A percentile compares a stretch with the other conserved stretches of the same genome.
Evolutionary conservation across 176 grass and related monocot species (phyloP).

Genomic region (Oryza nivara): DNA sequence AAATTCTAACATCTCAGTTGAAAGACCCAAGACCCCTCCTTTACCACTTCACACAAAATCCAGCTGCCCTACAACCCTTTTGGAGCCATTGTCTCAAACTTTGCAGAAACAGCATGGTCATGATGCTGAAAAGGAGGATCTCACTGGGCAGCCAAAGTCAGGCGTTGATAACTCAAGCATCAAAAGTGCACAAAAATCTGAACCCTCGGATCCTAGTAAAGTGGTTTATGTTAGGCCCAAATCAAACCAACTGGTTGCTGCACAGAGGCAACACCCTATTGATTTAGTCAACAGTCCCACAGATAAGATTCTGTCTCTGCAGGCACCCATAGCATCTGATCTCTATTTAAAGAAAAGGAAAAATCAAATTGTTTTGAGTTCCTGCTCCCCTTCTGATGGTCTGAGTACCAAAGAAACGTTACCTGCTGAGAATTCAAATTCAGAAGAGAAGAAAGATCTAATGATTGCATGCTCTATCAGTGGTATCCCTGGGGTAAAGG

Average conservation of each 20-base stretch:
- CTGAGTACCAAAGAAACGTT: constrained; percentile 46
- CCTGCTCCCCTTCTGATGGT: constrained; percentile 54
- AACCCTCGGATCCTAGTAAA: constrained; percentile 44
- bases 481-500: constrained; percentile 41
- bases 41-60: constrained; percentile 63
- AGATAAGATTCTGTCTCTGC: constrained; percentile 47
- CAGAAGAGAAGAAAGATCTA: constrained; percentile 63
- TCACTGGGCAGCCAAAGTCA: constrained; percentile 7
- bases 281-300: constrained; percentile 44
- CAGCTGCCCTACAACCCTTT: constrained; percentile 29
- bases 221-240: constrained; percentile 66
- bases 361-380: constrained; percentile 85
- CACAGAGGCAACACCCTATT: constrained; percentile 55
- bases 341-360: constrained; percentile 85
- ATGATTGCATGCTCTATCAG: constrained; percentile 49
- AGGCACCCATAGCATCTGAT: constrained; percentile 56
- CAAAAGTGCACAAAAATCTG: constrained; percentile 36
- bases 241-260: constrained; percentile 67
- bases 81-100: constrained; percentile 41
- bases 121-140: constrained; percentile 50
- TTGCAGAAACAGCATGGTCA: constrained; percentile 47
- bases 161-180: constrained; percentile 42
- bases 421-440: constrained; percentile 59
- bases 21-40: constrained; percentile 81
- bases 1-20: constrained; percentile 58